Evolutionary conservation across 768 basidiomycete species (phyloP).

Genomic region (Naganishia onofrii): DNA sequence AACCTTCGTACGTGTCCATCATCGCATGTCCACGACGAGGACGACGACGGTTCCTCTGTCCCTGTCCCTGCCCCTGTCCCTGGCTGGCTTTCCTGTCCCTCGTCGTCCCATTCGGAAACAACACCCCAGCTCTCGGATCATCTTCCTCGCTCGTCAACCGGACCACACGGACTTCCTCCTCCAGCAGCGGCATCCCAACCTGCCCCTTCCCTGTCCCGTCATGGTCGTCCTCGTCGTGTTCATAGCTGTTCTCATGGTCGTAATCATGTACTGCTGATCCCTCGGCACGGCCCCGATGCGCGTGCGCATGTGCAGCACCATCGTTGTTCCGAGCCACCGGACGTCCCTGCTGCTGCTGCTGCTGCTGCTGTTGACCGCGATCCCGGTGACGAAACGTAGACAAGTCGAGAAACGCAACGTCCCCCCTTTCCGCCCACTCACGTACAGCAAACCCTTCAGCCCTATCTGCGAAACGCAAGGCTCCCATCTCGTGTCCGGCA

Average conservation of each 20-base stretch:
- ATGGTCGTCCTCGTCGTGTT: no score
- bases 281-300: no score
- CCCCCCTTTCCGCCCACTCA: conserved; percentile 17
- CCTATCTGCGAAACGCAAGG: neutral
- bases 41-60: neutral
- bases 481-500: no score
- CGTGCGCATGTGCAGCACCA: no score
- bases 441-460: conserved; percentile 9
- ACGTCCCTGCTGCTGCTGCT: neutral
- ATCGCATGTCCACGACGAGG: neutral
- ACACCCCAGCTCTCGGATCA: neutral
- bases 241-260: no score
- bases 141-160: neutral
- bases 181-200: no score
- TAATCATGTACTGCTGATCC: neutral
- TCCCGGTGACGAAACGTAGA: neutral
- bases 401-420: neutral
- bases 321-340: neutral
- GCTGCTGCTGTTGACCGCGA: neutral
- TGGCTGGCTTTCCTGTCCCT: neutral
- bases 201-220: no score
- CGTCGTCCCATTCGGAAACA: neutral
- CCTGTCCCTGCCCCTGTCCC: neutral
- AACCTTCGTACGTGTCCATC: neutral
- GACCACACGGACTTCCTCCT: neutral